Percentiles rank a stretch among this genome's conserved stretches.
Conservation (phyloP, 208 protist genomes). For the Baffinella frigidus region DNA sequence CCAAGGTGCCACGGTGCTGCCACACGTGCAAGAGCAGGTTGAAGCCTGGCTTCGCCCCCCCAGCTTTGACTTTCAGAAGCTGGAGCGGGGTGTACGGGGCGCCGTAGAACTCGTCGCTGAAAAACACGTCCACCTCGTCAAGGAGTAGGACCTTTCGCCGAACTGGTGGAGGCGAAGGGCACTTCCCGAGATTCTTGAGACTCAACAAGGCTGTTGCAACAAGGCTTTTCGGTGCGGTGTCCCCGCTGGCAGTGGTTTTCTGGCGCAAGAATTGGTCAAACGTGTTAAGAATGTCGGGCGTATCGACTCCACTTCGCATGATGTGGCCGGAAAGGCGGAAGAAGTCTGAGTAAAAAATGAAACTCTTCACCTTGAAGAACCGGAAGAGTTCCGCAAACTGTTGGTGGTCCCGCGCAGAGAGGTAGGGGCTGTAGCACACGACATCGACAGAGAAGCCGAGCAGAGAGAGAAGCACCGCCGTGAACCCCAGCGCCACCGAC, state of each 20-base stretch:
- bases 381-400: neutral
- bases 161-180: too few species aligned
- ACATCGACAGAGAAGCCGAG: slow-evolving; percentile 5
- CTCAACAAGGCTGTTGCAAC: neutral
- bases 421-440: slow-evolving; percentile 58
- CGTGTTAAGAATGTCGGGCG: too few species aligned
- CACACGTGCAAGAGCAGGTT: neutral
- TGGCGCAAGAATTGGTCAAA: too few species aligned
- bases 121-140: slow-evolving; percentile 60
- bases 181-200: too few species aligned
- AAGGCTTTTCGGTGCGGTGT: too few species aligned
- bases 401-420: slow-evolving; percentile 27
- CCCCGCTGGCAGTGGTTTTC: neutral
- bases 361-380: neutral
- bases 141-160: slow-evolving; percentile 45
- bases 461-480: neutral
- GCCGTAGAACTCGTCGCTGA: slow-evolving; percentile 45
- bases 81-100: neutral
- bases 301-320: slow-evolving; percentile 22
- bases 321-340: neutral
- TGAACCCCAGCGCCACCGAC: slow-evolving; percentile 40
- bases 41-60: neutral
- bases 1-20: neutral
- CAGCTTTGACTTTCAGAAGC: too few species aligned
- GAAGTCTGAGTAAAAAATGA: slow-evolving; percentile 28